A percentile compares a stretch with the other conserved stretches of the same genome.
Conservation (phyloP, 2,329 filamentous ascomycete species). For the Hansfordia pulvinata region DNA sequence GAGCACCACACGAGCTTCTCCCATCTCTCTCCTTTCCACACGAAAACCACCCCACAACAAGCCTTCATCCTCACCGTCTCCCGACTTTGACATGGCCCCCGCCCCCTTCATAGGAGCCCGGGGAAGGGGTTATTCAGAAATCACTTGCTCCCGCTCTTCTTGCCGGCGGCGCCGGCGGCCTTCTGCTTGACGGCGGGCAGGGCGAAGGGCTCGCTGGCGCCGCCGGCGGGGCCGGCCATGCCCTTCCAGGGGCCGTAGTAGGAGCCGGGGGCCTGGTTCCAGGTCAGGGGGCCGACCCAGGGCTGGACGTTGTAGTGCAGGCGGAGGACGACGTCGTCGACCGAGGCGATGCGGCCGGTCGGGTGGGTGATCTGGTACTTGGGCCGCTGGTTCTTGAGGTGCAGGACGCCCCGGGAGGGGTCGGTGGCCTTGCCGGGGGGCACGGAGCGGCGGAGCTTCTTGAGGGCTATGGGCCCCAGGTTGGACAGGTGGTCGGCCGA, state of each 20-base stretch:
- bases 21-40: too few relatives aligned
- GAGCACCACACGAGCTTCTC: too few relatives aligned
- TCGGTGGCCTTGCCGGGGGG: conserved; percentile 47
- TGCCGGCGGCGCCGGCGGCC: conserved; percentile 17
- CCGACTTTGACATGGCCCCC: too few relatives aligned
- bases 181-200: conserved; percentile 56
- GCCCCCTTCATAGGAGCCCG: too few relatives aligned
- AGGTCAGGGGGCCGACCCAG: conserved; percentile 81
- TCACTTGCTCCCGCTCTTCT: conserved; percentile 1
- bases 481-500: conserved; percentile 50
- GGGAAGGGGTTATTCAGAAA: not conserved
- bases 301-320: conserved; percentile 96
- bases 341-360: conserved; percentile 60
- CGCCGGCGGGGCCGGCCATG: conserved; percentile 50
- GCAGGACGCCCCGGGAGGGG: conserved; percentile 54
- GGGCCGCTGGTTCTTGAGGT: conserved; percentile 71
- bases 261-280: conserved; percentile 51
- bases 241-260: conserved; percentile 52
- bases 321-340: conserved; percentile 61
- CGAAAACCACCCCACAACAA: too few relatives aligned
- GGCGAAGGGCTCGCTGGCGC: conserved; percentile 48
- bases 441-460: conserved; percentile 48
- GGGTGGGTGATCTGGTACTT: conserved; percentile 98
- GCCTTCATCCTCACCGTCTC: too few relatives aligned
- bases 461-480: conserved; percentile 43